Evolutionary conservation across 306 rosid genomes (phyloP), one percentile per base, ranked within the genome.

Genomic region (Citrullus colocynthis): DNA sequence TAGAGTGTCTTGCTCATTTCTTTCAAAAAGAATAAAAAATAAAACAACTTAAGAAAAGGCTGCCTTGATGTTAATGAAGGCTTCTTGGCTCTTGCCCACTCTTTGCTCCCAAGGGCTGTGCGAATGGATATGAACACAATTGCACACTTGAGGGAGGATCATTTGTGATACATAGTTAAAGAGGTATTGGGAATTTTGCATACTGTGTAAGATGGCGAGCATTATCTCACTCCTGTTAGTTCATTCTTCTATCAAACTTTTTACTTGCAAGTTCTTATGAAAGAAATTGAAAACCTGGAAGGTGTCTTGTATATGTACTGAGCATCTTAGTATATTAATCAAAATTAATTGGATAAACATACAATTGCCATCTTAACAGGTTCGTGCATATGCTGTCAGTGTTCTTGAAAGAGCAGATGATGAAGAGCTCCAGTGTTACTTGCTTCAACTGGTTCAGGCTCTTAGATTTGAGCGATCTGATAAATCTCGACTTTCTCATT

Each of bases 391-490:
- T 89, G 99, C 99, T 52, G 99, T 95, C 84, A 90, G 97, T 79
- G 93, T 95, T 80, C 99, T 95, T 86, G 96, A 89, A 87, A 92
- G 97, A 87, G 99, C 99, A 81, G 99, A 95, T 64, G 97, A 92
- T 80, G 97, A 92, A 81, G 99, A 95, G 87, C 99, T 95, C 56
- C 96, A 89, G 28, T 95, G 99, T 84, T 95, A 95, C 90, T 79
- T 92, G 81, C 99, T 95, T 87, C 99, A 92, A 79, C 87, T 92
- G 85, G 99, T 95, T 87, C 99, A 95, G 82, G 99, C 97, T 80
- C 97, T 95, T 84, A 93, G 99, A 77, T 95, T 92, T 71, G 99
- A 95, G 83, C 97, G 97, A 67, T 90, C 97, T 65, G 97, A 95
- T 85, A 90, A 92, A 87, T 95, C 99, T 84, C 71, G 96, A 55